Conservation (phyloP, 2,329 filamentous ascomycete species). For the Exophiala bonariae region DNA sequence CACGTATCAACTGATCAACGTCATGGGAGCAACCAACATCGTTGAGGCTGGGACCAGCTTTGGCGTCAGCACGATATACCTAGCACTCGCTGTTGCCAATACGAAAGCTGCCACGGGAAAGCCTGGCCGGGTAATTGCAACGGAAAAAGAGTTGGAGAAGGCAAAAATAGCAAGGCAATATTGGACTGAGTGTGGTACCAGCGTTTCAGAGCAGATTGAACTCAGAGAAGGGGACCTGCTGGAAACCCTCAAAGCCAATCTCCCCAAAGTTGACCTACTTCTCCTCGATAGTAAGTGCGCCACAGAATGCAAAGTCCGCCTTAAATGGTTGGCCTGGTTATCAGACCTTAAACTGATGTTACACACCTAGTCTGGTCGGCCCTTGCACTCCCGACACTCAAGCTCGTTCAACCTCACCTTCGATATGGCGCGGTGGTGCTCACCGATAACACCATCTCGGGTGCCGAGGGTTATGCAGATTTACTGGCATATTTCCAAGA, state of each 20-base stretch:
- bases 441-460: conserved; percentile 38
- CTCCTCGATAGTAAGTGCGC: conserved; percentile 36
- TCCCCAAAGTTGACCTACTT: conserved; percentile 34
- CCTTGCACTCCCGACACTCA: conserved; percentile 40
- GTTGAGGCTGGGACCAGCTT: conserved; percentile 45
- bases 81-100: conserved; percentile 38
- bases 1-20: conserved; percentile 35
- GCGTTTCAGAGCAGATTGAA: conserved; percentile 36
- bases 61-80: conserved; percentile 45
- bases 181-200: conserved; percentile 37
- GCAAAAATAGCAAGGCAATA: conserved; percentile 33
- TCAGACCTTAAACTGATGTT: too few relatives aligned
- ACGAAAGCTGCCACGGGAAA: conserved; percentile 25
- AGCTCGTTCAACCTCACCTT: conserved; percentile 36
- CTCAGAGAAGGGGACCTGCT: conserved; percentile 42
- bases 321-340: too few relatives aligned
- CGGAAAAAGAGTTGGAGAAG: conserved; percentile 39
- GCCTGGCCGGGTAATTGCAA: conserved; percentile 38
- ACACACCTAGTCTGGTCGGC: conserved; percentile 42
- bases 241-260: conserved; percentile 37
- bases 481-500: conserved; percentile 32
- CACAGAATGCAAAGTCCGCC: too few relatives aligned
- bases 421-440: conserved; percentile 38
- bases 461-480: conserved; percentile 34
- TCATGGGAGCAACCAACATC: conserved; percentile 36